Base-by-base conservation (phyloP, 176 grass and related monocot genomes). In the Guadua angustifolia region DNA sequence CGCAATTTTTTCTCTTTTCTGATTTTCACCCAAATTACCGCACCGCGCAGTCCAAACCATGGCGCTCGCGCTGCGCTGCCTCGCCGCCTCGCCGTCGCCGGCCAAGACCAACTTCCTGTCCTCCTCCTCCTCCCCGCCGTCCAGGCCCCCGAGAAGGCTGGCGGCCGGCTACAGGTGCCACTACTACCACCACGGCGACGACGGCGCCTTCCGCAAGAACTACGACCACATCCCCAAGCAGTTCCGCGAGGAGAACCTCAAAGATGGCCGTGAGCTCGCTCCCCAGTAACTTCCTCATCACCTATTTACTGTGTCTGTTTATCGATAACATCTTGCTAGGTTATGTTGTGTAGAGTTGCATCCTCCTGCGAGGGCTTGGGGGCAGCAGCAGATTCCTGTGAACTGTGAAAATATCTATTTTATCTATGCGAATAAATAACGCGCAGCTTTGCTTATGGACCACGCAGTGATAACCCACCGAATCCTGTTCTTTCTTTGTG, bases 181-280 rank as follows among this genome's bases (percentile, higher is more conserved):
- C 21, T 73, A 71, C 69, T 45, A 83, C 73, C 59, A 84, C 64
- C 51, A 87, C 64, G 86, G 82, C 82, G 86, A 66, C 79, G 82
- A 39, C 12, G 65, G 14, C 69, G 56, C 47, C 24, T 75, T 66
- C 56, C 75, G 38, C 71, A 92, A 84, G 58, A 84, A 83, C 86
- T 90, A 89, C 82, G 88, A 94, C 42, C 88, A 88, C 90, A 91
- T 94, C 56, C 92, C 95, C 29, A 91, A 91, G 74, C 88, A 91
- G 68, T 97, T 97, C 83, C 92, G 84, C 66, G 86, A 89, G 92
- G 88, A 93, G 71, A 91, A 94, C 88, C 92, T 95, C 73, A 88
- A 88, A 82, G 89, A 95, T 79, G 91, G 91, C 29, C 29, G 93
- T 98, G 36, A 90, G 91, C 71, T 66, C 66, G 0, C 71, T 45